Conservation (phyloP, 108 stramenopile species). For the Halocafeteria seosinensis region DNA sequence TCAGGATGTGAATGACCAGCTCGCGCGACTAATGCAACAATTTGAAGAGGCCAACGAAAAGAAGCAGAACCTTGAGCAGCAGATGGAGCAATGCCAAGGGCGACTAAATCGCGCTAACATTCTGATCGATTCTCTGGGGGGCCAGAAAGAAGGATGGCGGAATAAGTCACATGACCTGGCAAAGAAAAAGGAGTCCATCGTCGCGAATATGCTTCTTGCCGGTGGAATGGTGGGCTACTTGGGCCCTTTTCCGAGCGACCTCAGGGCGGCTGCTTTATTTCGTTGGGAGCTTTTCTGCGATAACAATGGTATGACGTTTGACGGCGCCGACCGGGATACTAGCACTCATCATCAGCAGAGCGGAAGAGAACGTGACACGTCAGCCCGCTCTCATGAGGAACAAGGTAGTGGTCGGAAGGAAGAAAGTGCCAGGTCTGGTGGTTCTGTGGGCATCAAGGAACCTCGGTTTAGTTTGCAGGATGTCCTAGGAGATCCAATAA, state of each 20-base stretch:
- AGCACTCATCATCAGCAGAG: too few species aligned
- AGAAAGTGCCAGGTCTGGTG: too few species aligned
- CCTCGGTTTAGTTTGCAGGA: conserved; percentile 10
- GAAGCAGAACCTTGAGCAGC: conserved; percentile 26
- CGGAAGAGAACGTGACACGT: too few species aligned
- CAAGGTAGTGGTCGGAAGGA: too few species aligned
- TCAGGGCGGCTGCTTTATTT: too few species aligned
- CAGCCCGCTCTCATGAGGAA: too few species aligned
- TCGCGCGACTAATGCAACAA: conserved; percentile 30
- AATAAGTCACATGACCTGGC: conserved; percentile 21
- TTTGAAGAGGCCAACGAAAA: conserved; percentile 26
- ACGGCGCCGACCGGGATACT: too few species aligned
- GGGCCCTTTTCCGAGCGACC: conserved; percentile 36
- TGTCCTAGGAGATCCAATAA: conserved; percentile 35
- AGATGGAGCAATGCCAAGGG: conserved; percentile 25
- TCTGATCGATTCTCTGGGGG: conserved; percentile 41
- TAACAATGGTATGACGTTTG: too few species aligned
- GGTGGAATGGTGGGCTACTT: conserved; percentile 40
- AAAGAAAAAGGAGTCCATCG: conserved; percentile 21
- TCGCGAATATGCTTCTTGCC: conserved; percentile 34
- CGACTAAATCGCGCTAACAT: conserved; percentile 38
- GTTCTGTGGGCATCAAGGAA: too few species aligned
- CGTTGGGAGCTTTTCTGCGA: too few species aligned
- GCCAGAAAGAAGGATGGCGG: conserved; percentile 41
- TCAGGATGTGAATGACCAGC: conserved; percentile 25